Evolutionary conservation across 495 filamentous ascomycete species (phyloP), one percentile per base, ranked within the genome.

Genomic region (Glutinoglossum americanum): DNA sequence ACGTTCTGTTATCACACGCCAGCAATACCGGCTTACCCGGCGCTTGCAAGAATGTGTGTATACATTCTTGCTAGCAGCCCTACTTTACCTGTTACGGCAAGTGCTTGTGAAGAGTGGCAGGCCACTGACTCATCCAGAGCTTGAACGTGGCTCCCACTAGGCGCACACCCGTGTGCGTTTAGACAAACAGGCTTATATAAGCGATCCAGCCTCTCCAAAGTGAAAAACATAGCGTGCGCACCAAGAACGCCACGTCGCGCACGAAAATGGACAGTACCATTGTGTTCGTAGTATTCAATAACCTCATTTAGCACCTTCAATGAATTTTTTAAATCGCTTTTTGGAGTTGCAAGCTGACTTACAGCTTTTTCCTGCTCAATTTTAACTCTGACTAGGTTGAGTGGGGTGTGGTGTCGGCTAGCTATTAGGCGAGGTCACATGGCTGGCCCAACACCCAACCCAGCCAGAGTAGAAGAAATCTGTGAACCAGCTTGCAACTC

Each of bases 241-340:
- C 41, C 26, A 17, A 53, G 49, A 53, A 53, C 49, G 13, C 49
- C 25, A 53, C 49, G 49, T n/a, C 49, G 49, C 49, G 17, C 26
- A 25, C 49, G 17, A 23, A 53, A 53, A 53, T 53, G 49, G 49
- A 53, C 49, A 28, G 26, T 3, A 32, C 49, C 49, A 53, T 53
- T 27, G 49, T 25, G 23, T 53, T 53, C 28, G 49, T 25, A 53
- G 49, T 25, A 32, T 53, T 3, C 49, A 28, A 15, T 53, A 30
- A 32, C 49, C 28, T 25, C 13, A 19, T 32, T 1, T 53, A 53
- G 49, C 7, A 53, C 17, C 8, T 53, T 25, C 49, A 53, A 53
- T 17, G 13, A 53, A 53, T 30, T 39, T 54, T 44, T 59, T 59
- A 23, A 59, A 53, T 44, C 39, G 57, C 48, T 59, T 59, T 37